Evolutionary conservation across 1,139 yeast species (phyloP), one percentile per base, ranked within the genome.

Genomic region (Candida pseudoviswanathii): DNA sequence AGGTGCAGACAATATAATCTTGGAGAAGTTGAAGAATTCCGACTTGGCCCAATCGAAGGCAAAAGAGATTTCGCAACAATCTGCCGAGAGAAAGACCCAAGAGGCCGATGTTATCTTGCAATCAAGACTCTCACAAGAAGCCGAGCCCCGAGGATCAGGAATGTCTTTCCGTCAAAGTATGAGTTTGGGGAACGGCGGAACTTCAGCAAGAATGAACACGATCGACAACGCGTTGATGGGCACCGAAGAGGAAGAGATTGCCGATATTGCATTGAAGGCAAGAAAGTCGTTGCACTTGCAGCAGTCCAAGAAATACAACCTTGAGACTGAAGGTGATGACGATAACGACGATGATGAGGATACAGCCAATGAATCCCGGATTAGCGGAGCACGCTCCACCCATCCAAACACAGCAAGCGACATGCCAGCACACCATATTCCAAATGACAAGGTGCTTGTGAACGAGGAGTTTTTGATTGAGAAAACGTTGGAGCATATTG

Each of bases 1-100:
- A 68, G 99, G 98, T 48, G 99, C 99, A 0, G 99, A 95, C 65
- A 90, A 90, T 61, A 78, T 94, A n/a, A 89, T 95, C 47, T 66
- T 92, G 53, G 97, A 92, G 51, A 79, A 88, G 51, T 70, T 92
- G 52, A 77, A 76, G 48, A 77, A 86, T 54, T 57, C 76, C 1
- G 80, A 77, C 2, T 51, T 86, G 50, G 97, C 96, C 0, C 66
- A 71, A 38, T 64, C 69, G 21, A 90, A 87, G 61, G 81, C 87
- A 32, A 73, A 68, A 24, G 92, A 89, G 51, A 78, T 91, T 9
- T 69, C 84, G n/a, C 67, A 74, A 26, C 79, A 76, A 45, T 75
- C 94, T 0, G 71, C 78, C 1, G 77, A 82, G 45, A 78, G 99
- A 56, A 88, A 86, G 59, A 80, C 81, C 29, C 80, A 81, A 53